Base-by-base conservation (phyloP, 495 filamentous ascomycete genomes). In the Penicillium ochrochloron region DNA sequence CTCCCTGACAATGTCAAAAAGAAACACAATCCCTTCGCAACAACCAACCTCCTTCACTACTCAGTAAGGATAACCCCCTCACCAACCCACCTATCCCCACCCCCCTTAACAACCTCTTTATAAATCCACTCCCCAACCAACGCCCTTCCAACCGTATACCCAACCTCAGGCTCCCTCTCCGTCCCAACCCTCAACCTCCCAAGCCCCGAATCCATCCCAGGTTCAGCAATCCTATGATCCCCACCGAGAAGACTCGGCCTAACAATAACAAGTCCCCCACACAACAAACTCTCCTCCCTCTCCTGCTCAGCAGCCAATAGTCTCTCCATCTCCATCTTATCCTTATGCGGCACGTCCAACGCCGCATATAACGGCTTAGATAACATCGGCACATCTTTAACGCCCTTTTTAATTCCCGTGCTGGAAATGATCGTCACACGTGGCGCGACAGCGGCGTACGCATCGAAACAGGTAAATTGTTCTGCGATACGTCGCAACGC, bases 51-150 rank as follows among this genome's bases (percentile, higher is more conserved):
- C 64, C 15, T 66, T 57, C 12, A 8, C 64, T 70, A 82, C 58
- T 67, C 67, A 29, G 77, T 79, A 37, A 82, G 57, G 21, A 68
- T 69, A 11, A 78, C 78, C 52, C 69, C 77, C 63, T 74, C 67
- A 14, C 78, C 78, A 52, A 67, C 67, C 77, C 76, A 82, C 55
- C 64, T 63, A 23, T 71, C 68, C 9, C 74, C 76, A 35, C 71
- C 75, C 8, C 64, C 61, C 29, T 65, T 59, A 9, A 82, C 63
- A 58, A 78, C 61, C 62, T 81, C 76, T 64, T 73, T 66, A 62
- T 75, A 82, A 44, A 83, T 70, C 75, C 78, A 83, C 56, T 63
- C 55, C 3, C 80, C 80, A 60, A 81, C 72, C 71, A 79, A 74
- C 59, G 68, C 67, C 61, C 74, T 60, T 29, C 65, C 62, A 52